Conservation (phyloP, 441 rosid genomes). For the Macaranga tanarius region DNA sequence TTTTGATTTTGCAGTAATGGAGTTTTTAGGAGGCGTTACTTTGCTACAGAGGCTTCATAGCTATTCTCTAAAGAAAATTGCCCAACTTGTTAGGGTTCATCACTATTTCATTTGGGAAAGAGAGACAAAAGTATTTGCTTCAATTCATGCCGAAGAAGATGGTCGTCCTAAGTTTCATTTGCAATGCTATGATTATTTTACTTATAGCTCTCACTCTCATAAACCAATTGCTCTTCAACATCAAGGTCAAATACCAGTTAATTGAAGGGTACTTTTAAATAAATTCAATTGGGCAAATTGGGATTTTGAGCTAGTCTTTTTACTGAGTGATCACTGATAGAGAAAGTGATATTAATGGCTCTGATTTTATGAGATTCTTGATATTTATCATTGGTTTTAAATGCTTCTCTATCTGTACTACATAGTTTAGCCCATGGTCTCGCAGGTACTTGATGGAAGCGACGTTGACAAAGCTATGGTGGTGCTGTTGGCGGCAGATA, state of each 20-base stretch:
- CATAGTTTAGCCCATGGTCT: conserved; percentile 92
- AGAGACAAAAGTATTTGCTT: conserved; percentile 80
- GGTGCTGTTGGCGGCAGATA: conserved; percentile 18
- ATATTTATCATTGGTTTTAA: conserved; percentile 60
- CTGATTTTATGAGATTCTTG: conserved; percentile 73
- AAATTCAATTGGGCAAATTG: conserved; percentile 80
- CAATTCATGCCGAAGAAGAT: conserved; percentile 59
- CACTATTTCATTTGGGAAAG: conserved; percentile 79
- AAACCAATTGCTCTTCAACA: conserved; percentile 77
- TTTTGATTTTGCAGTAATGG: conserved; percentile 51
- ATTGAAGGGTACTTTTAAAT: conserved; percentile 67
- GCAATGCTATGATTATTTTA: conserved; percentile 64
- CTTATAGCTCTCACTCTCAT: conserved; percentile 61
- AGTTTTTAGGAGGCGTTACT: conserved; percentile 77
- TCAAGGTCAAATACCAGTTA: conserved; percentile 70
- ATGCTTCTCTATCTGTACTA: conserved; percentile 74
- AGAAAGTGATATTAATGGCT: conserved; percentile 82
- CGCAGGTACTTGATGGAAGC: conserved; percentile 49
- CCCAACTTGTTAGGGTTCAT: conserved; percentile 50
- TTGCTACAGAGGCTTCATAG: conserved; percentile 77
- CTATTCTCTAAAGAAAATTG: conserved; percentile 65
- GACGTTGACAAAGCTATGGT: conserved; percentile 32
- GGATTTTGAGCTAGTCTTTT: conserved; percentile 55
- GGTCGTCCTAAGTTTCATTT: conserved; percentile 67
- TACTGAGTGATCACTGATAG: conserved; percentile 52